Conservation (phyloP, 129 eudicot species). For the Helianthus annuus region HanXRQr2.0-SUNRISE NC_035449.2:40388405-40388904, state of each 20-base stretch:
- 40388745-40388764: constrained; percentile 18
- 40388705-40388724: constrained; percentile 45
- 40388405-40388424: constrained; percentile 65
- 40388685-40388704: constrained; percentile 28
- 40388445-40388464: background rate
- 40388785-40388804: too few species aligned
- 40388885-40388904: constrained; percentile 85
- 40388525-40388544: background rate
- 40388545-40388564: constrained; percentile 22
- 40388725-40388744: constrained; percentile 55
- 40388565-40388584: constrained; percentile 39
- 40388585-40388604: constrained; percentile 47
- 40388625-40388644: constrained; percentile 1
- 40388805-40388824: background rate
- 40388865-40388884: constrained; percentile 81
- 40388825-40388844: background rate
- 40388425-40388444: constrained; percentile 31
- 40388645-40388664: background rate
- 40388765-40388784: too few species aligned
- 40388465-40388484: too few species aligned
- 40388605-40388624: constrained; percentile 1
- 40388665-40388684: background rate
- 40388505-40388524: too few species aligned
- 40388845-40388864: constrained; percentile 15
- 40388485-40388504: too few species aligned